Evolutionary conservation across 768 basidiomycete genomes (phyloP).

Genomic region (Hemileccinum rubropunctum): DNA sequence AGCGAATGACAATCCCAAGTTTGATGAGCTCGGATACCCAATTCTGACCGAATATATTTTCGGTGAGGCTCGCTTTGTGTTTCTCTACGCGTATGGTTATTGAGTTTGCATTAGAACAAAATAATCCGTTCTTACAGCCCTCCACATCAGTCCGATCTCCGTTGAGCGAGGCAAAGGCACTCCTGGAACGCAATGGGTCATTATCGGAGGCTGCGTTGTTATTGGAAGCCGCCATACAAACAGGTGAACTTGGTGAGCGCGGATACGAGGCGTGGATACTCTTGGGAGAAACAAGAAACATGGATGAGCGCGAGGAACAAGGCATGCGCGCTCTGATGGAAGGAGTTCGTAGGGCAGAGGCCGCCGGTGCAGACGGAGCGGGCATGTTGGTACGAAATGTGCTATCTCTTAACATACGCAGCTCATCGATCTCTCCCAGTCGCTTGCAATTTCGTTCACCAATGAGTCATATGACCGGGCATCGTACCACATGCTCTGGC

Average conservation of each 20-base stretch:
- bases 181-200: constrained; percentile 79
- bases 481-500: constrained; percentile 80
- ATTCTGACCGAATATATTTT: constrained; percentile 70
- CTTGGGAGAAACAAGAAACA: constrained; percentile 83
- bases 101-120: constrained; percentile 47
- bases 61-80: constrained; percentile 46
- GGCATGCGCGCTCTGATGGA: constrained; percentile 78
- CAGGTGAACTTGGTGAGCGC: constrained; percentile 74
- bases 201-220: constrained; percentile 83
- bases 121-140: constrained; percentile 67
- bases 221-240: constrained; percentile 88
- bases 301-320: constrained; percentile 85
- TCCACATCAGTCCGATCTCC: constrained; percentile 45
- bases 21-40: constrained; percentile 76
- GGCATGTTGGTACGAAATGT: constrained; percentile 67
- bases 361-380: constrained; percentile 56
- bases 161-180: constrained; percentile 69
- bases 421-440: constrained; percentile 45
- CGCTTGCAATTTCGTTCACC: constrained; percentile 92
- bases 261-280: constrained; percentile 92
- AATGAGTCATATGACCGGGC: constrained; percentile 91
- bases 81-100: not conserved
- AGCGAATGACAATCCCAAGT: constrained; percentile 38
- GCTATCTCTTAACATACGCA: not conserved
- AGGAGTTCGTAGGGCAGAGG: constrained; percentile 66